Evolutionary conservation across 176 grass and related monocot species (phyloP), one percentile per base, ranked within the genome.

Genomic region (Musa schizocarpa): DNA sequence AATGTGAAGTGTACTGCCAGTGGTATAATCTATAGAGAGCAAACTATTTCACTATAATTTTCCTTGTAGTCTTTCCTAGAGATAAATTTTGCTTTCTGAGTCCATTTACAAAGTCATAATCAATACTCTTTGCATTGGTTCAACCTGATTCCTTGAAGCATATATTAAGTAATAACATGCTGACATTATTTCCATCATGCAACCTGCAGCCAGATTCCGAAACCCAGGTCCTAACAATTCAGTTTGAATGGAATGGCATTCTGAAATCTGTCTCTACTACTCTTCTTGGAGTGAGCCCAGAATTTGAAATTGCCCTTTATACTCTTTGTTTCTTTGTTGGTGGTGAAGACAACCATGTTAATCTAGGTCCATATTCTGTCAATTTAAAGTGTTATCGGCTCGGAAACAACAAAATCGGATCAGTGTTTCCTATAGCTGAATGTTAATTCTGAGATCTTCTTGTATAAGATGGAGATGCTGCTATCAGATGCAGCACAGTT

Each of bases 241-340:
- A 93, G 80, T 93, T 98, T 62, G 90, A 93, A 64, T 98, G 94
- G 94, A 80, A 87, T 52, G 94, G 90, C 77, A 77, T 98, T 77
- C 67, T 98, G 78, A 98, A 98, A 86, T 98, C 94, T 50, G 88
- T 98, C 63, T 98, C 94, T 55, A 93, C 88, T 76, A 82, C 78
- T 48, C 83, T 93, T 75, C 77, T 98, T 82, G 94, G 90, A 82
- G 94, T 93, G 62, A 98, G 94, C 78, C 88, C 94, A 22, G 94
- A 98, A 80, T 98, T 98, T 78, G 94, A 98, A 52, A 73, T 98
- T 85, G 94, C 94, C 34, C 88, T 93, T 1, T 93, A 93, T 69
- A 98, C 90, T 73, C 71, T 93, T 16, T 98, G 94, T 74, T 98
- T 93, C 73, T 93, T 89, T 71, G 78, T 82, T n/a, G 94, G 94